Evolutionary conservation across 2,329 filamentous ascomycete genomes (phyloP).

Genomic region (Clonostachys solani): DNA sequence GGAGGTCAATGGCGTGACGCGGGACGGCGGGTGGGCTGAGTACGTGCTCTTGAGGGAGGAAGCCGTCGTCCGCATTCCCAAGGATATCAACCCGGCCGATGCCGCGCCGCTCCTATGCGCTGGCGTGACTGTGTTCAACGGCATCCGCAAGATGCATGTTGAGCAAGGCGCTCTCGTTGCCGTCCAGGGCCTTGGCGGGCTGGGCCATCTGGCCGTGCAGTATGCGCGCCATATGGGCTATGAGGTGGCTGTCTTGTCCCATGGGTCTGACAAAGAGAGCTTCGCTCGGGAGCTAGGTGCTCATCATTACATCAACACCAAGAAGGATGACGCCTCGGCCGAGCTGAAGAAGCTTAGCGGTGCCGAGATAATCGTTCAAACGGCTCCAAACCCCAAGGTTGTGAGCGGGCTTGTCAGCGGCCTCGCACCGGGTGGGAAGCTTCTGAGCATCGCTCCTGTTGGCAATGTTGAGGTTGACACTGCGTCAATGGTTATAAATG

Average conservation of each 20-base stretch:
- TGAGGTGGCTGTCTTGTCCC: conserved; percentile 63
- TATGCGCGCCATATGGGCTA: conserved; percentile 76
- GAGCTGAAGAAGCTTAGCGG: conserved; percentile 54
- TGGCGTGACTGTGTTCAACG: conserved; percentile 61
- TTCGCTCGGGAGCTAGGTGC: conserved; percentile 52
- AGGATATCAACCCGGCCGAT: conserved; percentile 43
- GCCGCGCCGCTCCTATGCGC: conserved; percentile 60
- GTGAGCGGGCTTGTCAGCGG: conserved; percentile 50
- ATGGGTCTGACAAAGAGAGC: conserved; percentile 60
- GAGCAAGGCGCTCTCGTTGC: conserved; percentile 49
- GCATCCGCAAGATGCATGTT: conserved; percentile 48
- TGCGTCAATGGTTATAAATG: conserved; percentile 35
- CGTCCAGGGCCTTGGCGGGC: conserved; percentile 67
- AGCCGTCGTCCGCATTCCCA: conserved; percentile 53
- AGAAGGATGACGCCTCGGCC: conserved; percentile 39
- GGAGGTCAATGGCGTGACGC: conserved; percentile 60
- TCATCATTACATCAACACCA: conserved; percentile 44
- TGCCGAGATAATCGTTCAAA: conserved; percentile 57
- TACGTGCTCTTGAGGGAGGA: conserved; percentile 58
- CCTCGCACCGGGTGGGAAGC: conserved; percentile 48
- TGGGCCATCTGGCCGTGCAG: conserved; percentile 75
- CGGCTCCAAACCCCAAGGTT: conserved; percentile 54
- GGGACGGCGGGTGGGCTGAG: conserved; percentile 65
- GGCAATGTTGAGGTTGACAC: conserved; percentile 40
- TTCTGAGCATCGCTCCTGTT: conserved; percentile 54